A percentile compares a stretch with the other conserved stretches of the same genome.
These are phyloP conservation scores for Fagopyrum tataricum DNA, from an alignment of 148 eudicot species.

Conservation along the genomic window DNA sequence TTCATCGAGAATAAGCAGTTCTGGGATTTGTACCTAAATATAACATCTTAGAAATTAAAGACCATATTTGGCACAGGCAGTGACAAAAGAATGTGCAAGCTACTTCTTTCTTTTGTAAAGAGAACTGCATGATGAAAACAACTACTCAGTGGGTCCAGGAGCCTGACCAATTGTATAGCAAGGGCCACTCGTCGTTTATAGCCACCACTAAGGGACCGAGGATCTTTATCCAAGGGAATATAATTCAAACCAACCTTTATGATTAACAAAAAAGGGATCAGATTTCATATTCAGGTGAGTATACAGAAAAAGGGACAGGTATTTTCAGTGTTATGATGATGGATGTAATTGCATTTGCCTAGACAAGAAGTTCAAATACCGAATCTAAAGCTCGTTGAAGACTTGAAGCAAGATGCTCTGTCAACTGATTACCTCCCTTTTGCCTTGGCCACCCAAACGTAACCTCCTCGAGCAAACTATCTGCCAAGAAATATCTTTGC, in stretches of 20 bases:
- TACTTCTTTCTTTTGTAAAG: not conserved
- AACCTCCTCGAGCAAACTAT: slow-evolving; percentile 79
- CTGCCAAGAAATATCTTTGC: slow-evolving; percentile 72
- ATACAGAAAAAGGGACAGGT: not conserved
- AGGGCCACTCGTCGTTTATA: slow-evolving; percentile 95
- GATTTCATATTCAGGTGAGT: not conserved
- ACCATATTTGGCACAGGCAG: not conserved
- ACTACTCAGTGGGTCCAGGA: slow-evolving; percentile 14
- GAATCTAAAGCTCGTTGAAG: slow-evolving; percentile 72
- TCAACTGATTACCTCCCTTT: slow-evolving; percentile 48
- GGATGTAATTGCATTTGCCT: not conserved
- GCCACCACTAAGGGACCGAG: slow-evolving; percentile 93
- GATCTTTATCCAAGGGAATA: slow-evolving; percentile 85
- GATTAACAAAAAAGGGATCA: not conserved
- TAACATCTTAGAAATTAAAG: not conserved
- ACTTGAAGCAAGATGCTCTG: slow-evolving; percentile 64
- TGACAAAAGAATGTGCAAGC: not conserved
- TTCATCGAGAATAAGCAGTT: slow-evolving; percentile 82
- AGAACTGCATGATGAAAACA: not conserved
- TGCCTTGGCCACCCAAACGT: slow-evolving; percentile 93
- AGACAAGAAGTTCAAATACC: slow-evolving; percentile 30
- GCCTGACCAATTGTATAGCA: slow-evolving; percentile 78
- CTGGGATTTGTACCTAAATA: slow-evolving; percentile 76
- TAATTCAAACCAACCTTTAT: slow-evolving; percentile 78
- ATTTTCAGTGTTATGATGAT: slow-evolving; percentile 4